Base-by-base conservation (phyloP, 2,329 filamentous ascomycete genomes). In the Cladosporium sp. region DNA sequence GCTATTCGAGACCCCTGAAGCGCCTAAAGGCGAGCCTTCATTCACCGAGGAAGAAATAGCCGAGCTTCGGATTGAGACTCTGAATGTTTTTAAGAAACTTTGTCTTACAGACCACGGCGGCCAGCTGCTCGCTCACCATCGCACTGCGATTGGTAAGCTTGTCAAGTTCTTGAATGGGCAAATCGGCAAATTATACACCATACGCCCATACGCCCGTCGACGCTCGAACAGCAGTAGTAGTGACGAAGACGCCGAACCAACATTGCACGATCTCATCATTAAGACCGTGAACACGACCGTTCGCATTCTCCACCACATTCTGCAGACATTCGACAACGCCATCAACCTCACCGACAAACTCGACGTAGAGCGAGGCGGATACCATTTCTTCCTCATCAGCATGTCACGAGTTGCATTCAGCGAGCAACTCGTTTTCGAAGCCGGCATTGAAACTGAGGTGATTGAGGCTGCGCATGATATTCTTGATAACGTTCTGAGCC, bases 351-450 rank as follows among this genome's bases (percentile, higher is more conserved):
- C 82, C 42, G 77, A 79, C 42, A 94, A 92, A 65, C 73, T 95
- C 4, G 76, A 78, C 0, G 78, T 79, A 7, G 79, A 87, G 0
- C 77, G 81, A 4, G 88, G 88, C 3, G 87, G 84, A 0, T 80
- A 82, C 45, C 89, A 95, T 62, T 89, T 90, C 46, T 92, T 94
- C 61, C 73, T 94, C 1, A 79, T 96, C 8, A 82, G 83, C 2
- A 72, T 98, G 38, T 90, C 88, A 0, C 73, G 92, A 36, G 71
- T 97, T n/a, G 89, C 88, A 0, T 96, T 95, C 65, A 84, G 82
- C 5, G 88, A 95, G 54, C 85, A 88, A 25, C 68, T 87, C 7
- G 78, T 93, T 9, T 76, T 94, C 22, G 90, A 96, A 67, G 74
- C 76, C 1, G 84, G 84, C 0, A 85, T 95, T 47, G 85, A 86